A percentile compares a stretch with the other conserved stretches of the same genome.
Evolutionary conservation across 805 yeast species (phyloP).

Genomic region (Metschnikowia koreensis): DNA sequence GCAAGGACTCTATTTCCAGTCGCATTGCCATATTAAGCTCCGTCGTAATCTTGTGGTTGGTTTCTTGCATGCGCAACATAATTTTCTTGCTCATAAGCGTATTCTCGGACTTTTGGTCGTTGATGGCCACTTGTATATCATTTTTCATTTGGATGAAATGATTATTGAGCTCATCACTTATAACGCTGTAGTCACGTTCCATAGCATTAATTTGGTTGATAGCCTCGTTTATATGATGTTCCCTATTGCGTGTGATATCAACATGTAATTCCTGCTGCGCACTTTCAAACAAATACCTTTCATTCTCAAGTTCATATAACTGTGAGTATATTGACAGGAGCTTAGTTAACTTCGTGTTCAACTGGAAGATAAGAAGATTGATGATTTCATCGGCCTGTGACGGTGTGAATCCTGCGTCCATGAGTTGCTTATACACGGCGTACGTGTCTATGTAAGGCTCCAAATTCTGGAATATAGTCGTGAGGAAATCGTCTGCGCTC

Average conservation of each 20-base stretch:
- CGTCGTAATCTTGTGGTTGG: slow-evolving; percentile 80
- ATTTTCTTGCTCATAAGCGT: slow-evolving; percentile 69
- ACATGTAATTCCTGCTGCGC: slow-evolving; percentile 84
- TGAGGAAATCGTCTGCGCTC: slow-evolving; percentile 30
- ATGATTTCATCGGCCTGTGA: slow-evolving; percentile 62
- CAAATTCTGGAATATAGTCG: slow-evolving; percentile 57
- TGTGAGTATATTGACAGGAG: slow-evolving; percentile 50
- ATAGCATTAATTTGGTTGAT: slow-evolving; percentile 65
- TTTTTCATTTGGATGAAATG: slow-evolving; percentile 61
- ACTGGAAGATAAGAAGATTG: slow-evolving; percentile 43
- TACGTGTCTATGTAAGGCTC: slow-evolving; percentile 49
- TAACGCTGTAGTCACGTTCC: slow-evolving; percentile 67
- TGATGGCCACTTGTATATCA: slow-evolving; percentile 77
- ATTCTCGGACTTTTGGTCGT: slow-evolving; percentile 84
- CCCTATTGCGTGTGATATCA: slow-evolving; percentile 73
- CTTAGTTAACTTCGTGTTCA: slow-evolving; percentile 41
- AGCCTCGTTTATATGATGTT: slow-evolving; percentile 62
- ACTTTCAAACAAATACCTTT: slow-evolving; percentile 83
- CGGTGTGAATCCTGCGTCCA: slow-evolving; percentile 55
- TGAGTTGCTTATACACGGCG: slow-evolving; percentile 52
- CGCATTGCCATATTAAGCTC: slow-evolving; percentile 78
- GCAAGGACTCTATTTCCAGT: slow-evolving; percentile 79
- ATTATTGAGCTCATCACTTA: slow-evolving; percentile 71
- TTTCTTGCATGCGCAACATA: slow-evolving; percentile 71
- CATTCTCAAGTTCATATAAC: slow-evolving; percentile 76